Conservation (phyloP, 345 rosid genomes). For the Ceriops zippeliana region DNA sequence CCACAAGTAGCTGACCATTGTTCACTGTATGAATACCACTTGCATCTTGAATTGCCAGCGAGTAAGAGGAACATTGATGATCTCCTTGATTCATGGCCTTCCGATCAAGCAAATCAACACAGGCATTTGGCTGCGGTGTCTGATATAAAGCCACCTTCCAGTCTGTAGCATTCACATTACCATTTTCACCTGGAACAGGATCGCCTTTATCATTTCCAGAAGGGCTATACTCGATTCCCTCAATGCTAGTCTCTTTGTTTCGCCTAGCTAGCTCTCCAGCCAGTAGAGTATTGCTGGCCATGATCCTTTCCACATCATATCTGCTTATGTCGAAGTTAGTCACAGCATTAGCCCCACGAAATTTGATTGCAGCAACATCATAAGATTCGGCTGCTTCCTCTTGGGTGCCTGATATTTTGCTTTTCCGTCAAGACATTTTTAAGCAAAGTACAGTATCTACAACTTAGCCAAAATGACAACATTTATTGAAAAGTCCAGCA, state of each 20-base stretch:
- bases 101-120: constrained; percentile 33
- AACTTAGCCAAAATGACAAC: background rate
- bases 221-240: constrained; percentile 17
- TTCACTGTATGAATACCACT: constrained; percentile 40
- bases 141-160: constrained; percentile 47
- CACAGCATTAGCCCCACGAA: constrained; percentile 72
- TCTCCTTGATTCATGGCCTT: constrained; percentile 21
- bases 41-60: constrained; percentile 39
- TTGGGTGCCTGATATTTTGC: constrained; percentile 52
- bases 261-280: constrained; percentile 68
- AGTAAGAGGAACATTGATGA: constrained; percentile 28
- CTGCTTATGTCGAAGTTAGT: constrained; percentile 72
- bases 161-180: constrained; percentile 28
- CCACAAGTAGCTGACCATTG: constrained; percentile 32
- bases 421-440: background rate
- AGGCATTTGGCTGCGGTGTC: constrained; percentile 25
- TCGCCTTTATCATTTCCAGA: constrained; percentile 16
- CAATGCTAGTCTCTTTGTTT: constrained; percentile 35
- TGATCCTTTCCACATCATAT: constrained; percentile 69
- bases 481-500: background rate
- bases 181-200: constrained; percentile 13
- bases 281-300: constrained; percentile 65
- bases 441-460: background rate
- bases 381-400: constrained; percentile 90
- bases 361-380: constrained; percentile 75